Evolutionary conservation across 768 basidiomycete genomes (phyloP), one percentile per base, ranked within the genome.

Genomic region (Austroboletus festivus): DNA sequence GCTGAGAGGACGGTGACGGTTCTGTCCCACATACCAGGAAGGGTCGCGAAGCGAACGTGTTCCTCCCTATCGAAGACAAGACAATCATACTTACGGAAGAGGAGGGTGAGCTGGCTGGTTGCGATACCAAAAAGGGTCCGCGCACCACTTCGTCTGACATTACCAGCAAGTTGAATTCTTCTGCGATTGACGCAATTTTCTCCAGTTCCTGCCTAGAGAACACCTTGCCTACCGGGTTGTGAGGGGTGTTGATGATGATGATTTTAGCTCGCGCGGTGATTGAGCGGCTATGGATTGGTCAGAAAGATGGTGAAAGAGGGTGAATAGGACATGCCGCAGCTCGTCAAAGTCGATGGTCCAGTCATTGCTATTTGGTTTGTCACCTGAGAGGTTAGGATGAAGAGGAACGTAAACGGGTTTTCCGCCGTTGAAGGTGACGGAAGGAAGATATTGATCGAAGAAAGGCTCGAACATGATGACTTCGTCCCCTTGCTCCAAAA

Each of bases 1-100:
- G 90, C 94, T n/a, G 92, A 94, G 34, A 88, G 84, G 46, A 97
- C 90, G 7, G 95, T 97, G 37, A 99, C 84, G 0, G 96, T 99
- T 38, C 96, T 83, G 56, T 97, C 90, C 94, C 94, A 98, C 90
- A 98, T 96, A 19, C 93, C 91, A 5, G 93, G 94, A n/a, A 99
- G 77, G 30, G 75, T 90, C 4, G 95, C 94, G 58, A 98, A 87
- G 46, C 95, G 85, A 46, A 93, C 74, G 67, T 99, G 96, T 60
- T 95, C 85, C 60, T 86, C 85, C 30, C 77, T 81, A 57, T 93
- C 90, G 57, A 86, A 96, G 15, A 93, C 82, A 33, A 99, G 82
- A 58, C 86, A 88, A 60, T 99, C 96, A 68, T 99, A 99, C 89
- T 95, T 52, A n/a, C n/a, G 23, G 16, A 45, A 42, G 18, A 21